A percentile compares a stretch with the other conserved stretches of the same genome.
Conservation (phyloP, 2,329 filamentous ascomycete genomes). For the Curvularia lunata region DNA sequence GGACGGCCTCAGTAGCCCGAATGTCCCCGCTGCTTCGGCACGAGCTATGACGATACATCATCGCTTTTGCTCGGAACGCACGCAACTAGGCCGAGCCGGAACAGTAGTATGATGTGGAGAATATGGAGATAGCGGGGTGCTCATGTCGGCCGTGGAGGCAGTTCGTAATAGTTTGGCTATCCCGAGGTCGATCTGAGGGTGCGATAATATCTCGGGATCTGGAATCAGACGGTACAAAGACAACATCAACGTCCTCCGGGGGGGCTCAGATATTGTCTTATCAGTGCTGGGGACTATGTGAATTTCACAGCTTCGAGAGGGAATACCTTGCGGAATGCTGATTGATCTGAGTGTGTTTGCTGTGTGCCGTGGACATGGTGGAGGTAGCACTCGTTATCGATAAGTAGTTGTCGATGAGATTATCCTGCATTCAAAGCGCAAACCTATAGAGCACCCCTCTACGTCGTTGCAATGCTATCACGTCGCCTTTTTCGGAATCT, state of each 20-base stretch:
- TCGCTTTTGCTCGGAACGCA: not conserved
- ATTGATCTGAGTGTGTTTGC: conserved; percentile 36
- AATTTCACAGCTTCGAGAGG: not conserved
- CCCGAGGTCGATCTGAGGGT: conserved; percentile 26
- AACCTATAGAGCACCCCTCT: conserved; percentile 8
- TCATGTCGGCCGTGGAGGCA: conserved; percentile 31
- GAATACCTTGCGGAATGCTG: not conserved
- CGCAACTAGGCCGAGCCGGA: conserved; percentile 2
- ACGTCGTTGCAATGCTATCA: conserved; percentile 44
- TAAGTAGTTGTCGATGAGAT: conserved; percentile 9
- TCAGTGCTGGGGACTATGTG: not conserved
- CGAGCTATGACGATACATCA: conserved; percentile 2
- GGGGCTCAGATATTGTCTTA: not conserved
- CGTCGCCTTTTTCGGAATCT: conserved; percentile 46
- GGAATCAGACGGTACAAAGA: conserved; percentile 55
- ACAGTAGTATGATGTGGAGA: conserved; percentile 9
- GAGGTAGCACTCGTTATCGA: conserved; percentile 13
- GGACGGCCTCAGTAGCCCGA: not conserved
- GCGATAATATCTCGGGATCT: conserved; percentile 53
- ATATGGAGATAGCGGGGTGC: conserved; percentile 25
- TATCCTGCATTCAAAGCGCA: conserved; percentile 3
- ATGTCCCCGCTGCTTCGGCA: conserved; percentile 4
- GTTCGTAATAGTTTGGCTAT: conserved; percentile 12
- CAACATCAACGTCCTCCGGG: conserved; percentile 54
- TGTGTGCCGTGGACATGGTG: not conserved